Conservation (phyloP, 78 protist genomes). For the Dictyostelium capitatum region DNA sequence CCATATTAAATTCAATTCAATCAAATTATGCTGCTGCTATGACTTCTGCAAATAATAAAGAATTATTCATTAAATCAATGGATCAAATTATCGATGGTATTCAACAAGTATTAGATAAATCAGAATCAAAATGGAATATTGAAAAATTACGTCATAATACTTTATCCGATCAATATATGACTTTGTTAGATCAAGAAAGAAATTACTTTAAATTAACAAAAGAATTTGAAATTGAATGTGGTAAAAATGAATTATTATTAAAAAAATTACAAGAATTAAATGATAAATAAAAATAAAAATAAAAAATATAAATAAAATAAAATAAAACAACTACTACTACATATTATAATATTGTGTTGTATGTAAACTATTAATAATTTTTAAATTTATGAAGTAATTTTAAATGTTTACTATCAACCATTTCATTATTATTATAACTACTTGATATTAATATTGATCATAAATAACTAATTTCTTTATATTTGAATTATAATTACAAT, state of each 20-base stretch:
- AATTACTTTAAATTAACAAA: slow-evolving; percentile 85
- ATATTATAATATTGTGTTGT: too few species aligned
- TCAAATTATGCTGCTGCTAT: slow-evolving; percentile 10
- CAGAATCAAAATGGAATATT: slow-evolving; percentile 41
- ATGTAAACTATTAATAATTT: too few species aligned
- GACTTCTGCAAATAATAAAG: slow-evolving; percentile 22
- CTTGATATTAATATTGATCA: too few species aligned
- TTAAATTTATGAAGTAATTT: too few species aligned
- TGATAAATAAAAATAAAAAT: slow-evolving; percentile 18
- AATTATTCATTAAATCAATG: slow-evolving; percentile 68
- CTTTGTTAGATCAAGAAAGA: slow-evolving; percentile 88
- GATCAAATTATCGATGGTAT: slow-evolving; percentile 49
- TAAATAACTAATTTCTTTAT: too few species aligned
- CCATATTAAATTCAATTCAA: slow-evolving; percentile 73
- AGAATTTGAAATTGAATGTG: slow-evolving; percentile 87
- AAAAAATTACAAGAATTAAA: slow-evolving; percentile 47
- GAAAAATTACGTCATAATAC: slow-evolving; percentile 30
- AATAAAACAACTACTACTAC: too few species aligned
- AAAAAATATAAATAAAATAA: too few species aligned
- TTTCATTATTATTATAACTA: too few species aligned
- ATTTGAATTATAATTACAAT: too few species aligned
- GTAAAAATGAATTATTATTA: slow-evolving; percentile 52
- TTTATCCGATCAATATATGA: slow-evolving; percentile 43
- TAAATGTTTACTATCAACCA: too few species aligned
- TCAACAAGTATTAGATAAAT: slow-evolving; percentile 50